These are phyloP conservation scores for Zarea fungicola DNA, from an alignment of 2,329 filamentous ascomycete species.

Conservation along the genomic window DNA sequence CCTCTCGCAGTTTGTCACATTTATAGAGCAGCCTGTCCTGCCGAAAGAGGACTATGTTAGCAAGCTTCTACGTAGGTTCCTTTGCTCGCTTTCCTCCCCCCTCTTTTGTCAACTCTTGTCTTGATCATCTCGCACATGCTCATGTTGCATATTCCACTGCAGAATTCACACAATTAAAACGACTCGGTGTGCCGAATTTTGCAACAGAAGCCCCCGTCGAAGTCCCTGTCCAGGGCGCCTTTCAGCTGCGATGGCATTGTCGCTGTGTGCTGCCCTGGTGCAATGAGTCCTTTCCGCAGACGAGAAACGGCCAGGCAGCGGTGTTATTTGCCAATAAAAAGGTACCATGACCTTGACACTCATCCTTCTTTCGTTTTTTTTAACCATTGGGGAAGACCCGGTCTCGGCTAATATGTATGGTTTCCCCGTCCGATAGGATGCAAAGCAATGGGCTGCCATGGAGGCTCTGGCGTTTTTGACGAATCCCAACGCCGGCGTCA, in stretches of 20 bases:
- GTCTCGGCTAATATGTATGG: background rate
- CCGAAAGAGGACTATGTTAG: slow-evolving; percentile 25
- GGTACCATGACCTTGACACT: too few relatives aligned
- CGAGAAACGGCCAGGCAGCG: slow-evolving; percentile 16
- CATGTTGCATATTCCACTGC: background rate
- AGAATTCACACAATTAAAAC: slow-evolving; percentile 18
- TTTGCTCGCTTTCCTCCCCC: background rate
- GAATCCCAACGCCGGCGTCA: slow-evolving; percentile 28
- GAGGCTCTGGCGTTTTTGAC: slow-evolving; percentile 40
- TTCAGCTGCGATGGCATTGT: slow-evolving; percentile 20
- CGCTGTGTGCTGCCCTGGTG: slow-evolving; percentile 21
- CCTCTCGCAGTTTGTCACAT: slow-evolving; percentile 34
- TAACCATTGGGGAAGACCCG: background rate
- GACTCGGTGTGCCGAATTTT: slow-evolving; percentile 13
- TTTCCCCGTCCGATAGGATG: slow-evolving; percentile 33
- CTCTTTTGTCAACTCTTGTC: slow-evolving; percentile 2
- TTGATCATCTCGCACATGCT: background rate
- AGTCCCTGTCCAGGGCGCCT: slow-evolving; percentile 20
- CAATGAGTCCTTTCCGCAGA: slow-evolving; percentile 20
- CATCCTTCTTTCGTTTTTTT: too few relatives aligned
- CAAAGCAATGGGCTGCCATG: slow-evolving; percentile 49
- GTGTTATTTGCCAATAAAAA: slow-evolving; percentile 44
- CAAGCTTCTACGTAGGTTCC: slow-evolving; percentile 25
- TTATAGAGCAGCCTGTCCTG: slow-evolving; percentile 23
- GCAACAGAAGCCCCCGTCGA: slow-evolving; percentile 15